Evolutionary conservation across 441 rosid genomes (phyloP), one percentile per base, ranked within the genome.

Genomic region (Mallotus japonicus): DNA sequence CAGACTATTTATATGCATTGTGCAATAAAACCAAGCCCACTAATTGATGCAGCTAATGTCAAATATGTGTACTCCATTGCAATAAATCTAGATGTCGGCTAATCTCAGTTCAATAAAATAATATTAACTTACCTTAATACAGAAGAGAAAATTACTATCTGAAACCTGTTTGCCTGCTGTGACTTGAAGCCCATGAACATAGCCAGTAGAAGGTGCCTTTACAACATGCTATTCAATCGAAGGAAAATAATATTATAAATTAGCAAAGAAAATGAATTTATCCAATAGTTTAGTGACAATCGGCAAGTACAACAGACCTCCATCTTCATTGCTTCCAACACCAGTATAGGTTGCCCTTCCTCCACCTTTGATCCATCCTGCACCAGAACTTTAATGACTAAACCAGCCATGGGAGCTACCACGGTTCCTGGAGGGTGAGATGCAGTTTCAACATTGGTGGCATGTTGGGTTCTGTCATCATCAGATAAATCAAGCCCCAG

Each of bases 311-410:
- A 63, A 83, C 85, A 57, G 75, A 95, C 99, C 99, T 95, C 99
- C 98, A 95, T 95, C 83, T 95, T 95, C 99, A 92, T 95, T 76
- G 99, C 98, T 83, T 92, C 97, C 49, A 92, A 78, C 80, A 95
- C 97, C 72, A 95, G 72, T 24, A 95, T 78, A 60, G 97, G 91
- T 80, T 90, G 97, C 51, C 92, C 97, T 80, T 79, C 86, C 67
- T 84, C 99, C 76, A 89, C 94, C 73, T 80, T 86, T 37, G 83
- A 75, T 64, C 93, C 96, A 73, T 92, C 85, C 72, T 87, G 76
- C n/a, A 78, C 84, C 63, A 92, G 88, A 78, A 95, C 96, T 87
- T 95, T 95, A 65, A 95, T 95, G 58, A 90, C 96, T 73, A 92
- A 84, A 68, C 99, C 98, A 83, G 99, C 92, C 99, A 95, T 95